phyloP scores from a whole-genome alignment of 306 rosid genomes.

The Malus sylvestris region DNA sequence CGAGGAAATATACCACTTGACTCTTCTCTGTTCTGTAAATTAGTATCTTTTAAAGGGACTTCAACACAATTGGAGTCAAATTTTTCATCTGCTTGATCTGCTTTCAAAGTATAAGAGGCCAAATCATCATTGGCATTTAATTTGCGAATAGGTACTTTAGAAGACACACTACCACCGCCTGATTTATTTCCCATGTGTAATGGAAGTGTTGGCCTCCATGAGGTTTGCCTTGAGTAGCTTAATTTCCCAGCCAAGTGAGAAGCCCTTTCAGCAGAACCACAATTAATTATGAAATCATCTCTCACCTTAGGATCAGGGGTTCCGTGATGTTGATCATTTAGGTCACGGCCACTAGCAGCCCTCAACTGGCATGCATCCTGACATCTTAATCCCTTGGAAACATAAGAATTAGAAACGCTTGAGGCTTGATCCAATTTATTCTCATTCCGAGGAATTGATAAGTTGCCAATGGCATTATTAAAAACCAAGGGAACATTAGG shows the following conservation, averaged over 20 bases:
- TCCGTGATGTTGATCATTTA: conserved; percentile 13
- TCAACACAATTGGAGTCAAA: conserved; percentile 28
- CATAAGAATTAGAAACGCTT: conserved; percentile 13
- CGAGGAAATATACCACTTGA: conserved; percentile 35
- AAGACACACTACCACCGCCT: conserved; percentile 23
- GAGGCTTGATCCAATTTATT: conserved; percentile 14
- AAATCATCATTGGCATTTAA: conserved; percentile 18
- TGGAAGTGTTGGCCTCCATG: conserved; percentile 37
- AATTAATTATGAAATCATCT: conserved; percentile 18
- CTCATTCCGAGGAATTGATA: neutral
- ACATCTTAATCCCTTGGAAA: conserved; percentile 13
- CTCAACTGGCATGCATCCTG: conserved; percentile 24
- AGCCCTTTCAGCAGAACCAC: conserved; percentile 34
- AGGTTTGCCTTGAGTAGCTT: conserved; percentile 34
- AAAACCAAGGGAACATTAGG: conserved; percentile 6
- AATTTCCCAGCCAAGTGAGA: conserved; percentile 29
- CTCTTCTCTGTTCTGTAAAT: conserved; percentile 23
- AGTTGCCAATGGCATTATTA: neutral
- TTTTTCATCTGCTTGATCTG: conserved; percentile 21
- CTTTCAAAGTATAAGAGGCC: conserved; percentile 23
- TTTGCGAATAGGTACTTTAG: conserved; percentile 22
- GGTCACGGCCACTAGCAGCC: conserved; percentile 12
- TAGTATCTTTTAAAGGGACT: conserved; percentile 22
- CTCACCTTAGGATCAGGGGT: conserved; percentile 28
- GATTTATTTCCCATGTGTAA: conserved; percentile 30